phyloP scores from a whole-genome alignment of 176 grass and related monocot genomes.

The Lolium perenne region DNA sequence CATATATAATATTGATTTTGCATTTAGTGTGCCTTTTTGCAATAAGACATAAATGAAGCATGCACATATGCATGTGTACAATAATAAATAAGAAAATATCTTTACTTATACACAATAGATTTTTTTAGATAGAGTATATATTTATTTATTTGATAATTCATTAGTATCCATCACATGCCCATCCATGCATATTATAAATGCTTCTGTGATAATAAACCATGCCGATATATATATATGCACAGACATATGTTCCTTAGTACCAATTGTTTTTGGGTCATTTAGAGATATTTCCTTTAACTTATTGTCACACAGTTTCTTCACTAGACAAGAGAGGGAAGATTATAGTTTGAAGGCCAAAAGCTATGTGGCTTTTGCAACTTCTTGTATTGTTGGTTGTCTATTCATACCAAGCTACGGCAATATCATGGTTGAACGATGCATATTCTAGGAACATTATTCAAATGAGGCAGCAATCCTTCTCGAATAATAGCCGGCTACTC shows the following conservation, averaged over 20 bases:
- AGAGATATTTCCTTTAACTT: not conserved
- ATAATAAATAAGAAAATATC: not conserved
- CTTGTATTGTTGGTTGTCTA: not conserved
- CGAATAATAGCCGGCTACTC: not conserved
- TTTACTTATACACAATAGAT: not conserved
- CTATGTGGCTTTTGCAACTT: not conserved
- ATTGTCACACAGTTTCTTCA: not conserved
- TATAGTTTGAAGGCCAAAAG: not conserved
- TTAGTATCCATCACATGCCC: not conserved
- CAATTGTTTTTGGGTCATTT: not conserved
- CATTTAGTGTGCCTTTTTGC: not conserved
- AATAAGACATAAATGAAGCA: not conserved
- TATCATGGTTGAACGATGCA: not conserved
- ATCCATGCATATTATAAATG: not conserved
- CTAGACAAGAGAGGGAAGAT: not conserved
- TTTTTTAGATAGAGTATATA: not conserved
- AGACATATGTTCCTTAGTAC: not conserved
- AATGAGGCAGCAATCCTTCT: not conserved
- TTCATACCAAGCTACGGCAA: not conserved
- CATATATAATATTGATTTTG: not conserved
- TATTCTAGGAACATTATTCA: not conserved
- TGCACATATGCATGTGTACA: not conserved
- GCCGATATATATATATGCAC: not conserved
- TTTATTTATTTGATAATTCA: not conserved
- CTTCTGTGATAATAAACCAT: not conserved